Conservation (phyloP, 2,329 filamentous ascomycete genomes). For the Talaromyces sp. region DNA sequence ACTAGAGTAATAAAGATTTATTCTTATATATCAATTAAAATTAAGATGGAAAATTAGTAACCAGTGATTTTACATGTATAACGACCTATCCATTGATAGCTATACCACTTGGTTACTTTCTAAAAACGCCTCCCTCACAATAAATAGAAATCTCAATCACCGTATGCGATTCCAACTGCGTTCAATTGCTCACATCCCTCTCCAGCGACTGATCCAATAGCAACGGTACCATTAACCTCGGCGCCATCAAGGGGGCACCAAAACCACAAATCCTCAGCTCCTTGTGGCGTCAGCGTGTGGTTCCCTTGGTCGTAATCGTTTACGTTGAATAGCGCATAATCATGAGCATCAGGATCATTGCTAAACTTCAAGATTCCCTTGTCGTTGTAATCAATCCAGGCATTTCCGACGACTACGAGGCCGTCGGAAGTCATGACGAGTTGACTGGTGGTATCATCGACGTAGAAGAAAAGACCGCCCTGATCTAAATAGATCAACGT, state of each 20-base stretch:
- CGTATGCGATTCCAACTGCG: neutral
- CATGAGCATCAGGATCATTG: neutral
- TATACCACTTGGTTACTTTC: no score
- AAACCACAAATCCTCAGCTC: neutral
- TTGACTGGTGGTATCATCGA: neutral
- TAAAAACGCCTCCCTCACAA: no score
- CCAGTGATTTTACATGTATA: no score
- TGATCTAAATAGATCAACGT: neutral
- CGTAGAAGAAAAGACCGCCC: neutral
- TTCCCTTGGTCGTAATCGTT: neutral
- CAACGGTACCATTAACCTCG: neutral
- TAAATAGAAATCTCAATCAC: neutral
- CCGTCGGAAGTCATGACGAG: neutral
- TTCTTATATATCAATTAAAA: no score
- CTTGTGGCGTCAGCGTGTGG: neutral
- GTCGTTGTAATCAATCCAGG: neutral
- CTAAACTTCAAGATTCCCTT: neutral
- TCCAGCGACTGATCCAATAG: neutral
- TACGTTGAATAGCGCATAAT: neutral
- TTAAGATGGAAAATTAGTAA: no score
- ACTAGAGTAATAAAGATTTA: no score
- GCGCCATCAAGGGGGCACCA: neutral
- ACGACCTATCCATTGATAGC: no score
- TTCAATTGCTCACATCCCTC: neutral
- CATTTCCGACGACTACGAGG: neutral